Evolutionary conservation across 176 grass and related monocot genomes (phyloP).

Genomic region (Guadua angustifolia): DNA sequence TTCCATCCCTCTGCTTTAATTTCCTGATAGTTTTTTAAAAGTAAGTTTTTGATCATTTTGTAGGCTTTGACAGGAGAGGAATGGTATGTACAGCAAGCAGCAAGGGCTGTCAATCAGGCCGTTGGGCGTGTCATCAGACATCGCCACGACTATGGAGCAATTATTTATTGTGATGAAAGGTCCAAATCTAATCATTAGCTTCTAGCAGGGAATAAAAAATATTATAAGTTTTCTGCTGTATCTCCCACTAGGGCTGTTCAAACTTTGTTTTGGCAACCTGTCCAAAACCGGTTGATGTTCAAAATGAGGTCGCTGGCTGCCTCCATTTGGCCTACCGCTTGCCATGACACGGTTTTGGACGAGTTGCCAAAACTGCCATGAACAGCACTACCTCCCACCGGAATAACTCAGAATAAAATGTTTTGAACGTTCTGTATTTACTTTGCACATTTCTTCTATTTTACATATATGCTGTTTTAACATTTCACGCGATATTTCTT

Average conservation of each 20-base stretch:
- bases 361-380: no score
- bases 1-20: conserved; percentile 7
- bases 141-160: conserved; percentile 91
- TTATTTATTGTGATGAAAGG: conserved; percentile 98
- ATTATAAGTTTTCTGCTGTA: conserved; percentile 40
- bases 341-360: no score
- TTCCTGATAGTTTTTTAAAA: conserved; percentile 7
- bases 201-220: conserved; percentile 26
- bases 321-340: no score
- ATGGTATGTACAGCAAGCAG: conserved; percentile 97
- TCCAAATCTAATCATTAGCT: conserved; percentile 44
- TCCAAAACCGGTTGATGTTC: no score
- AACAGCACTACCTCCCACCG: background rate
- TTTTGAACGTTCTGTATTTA: background rate
- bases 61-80: conserved; percentile 82
- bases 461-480: conserved; percentile 13
- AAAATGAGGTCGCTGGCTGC: no score
- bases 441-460: conserved; percentile 21
- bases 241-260: background rate
- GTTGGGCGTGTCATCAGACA: conserved; percentile 96
- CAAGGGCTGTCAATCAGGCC: conserved; percentile 96
- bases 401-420: conserved; percentile 39
- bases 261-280: no score
- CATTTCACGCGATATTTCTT: background rate
- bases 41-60: conserved; percentile 39